These are phyloP conservation scores for Russula brevipes DNA, from an alignment of 768 basidiomycete species.

Conservation along the genomic window DNA sequence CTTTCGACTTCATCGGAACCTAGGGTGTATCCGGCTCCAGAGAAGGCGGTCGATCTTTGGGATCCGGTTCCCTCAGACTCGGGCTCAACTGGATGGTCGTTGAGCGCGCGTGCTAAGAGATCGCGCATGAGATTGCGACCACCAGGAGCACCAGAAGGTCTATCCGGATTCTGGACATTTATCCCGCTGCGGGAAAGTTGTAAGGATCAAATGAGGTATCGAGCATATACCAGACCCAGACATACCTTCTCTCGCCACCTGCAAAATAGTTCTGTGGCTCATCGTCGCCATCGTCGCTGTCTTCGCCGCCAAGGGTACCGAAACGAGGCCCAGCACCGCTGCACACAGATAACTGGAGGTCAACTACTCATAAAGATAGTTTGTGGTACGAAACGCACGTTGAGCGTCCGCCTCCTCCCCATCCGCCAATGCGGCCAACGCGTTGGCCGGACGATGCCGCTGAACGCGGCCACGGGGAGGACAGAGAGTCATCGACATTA, in stretches of 20 bases:
- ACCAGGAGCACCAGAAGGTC: slow-evolving; percentile 42
- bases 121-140: slow-evolving; percentile 62
- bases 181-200: slow-evolving; percentile 56
- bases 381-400: slow-evolving; percentile 1
- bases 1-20: slow-evolving; percentile 90
- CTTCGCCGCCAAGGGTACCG: slow-evolving; percentile 45
- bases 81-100: slow-evolving; percentile 40
- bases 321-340: slow-evolving; percentile 27
- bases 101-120: slow-evolving; percentile 73
- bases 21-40: slow-evolving; percentile 74
- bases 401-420: slow-evolving; percentile 21
- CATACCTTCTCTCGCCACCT: slow-evolving; percentile 89
- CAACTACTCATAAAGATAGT: background rate
- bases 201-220: background rate
- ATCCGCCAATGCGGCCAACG: slow-evolving; percentile 29
- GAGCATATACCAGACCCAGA: background rate
- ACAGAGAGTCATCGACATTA: background rate
- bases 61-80: slow-evolving; percentile 14
- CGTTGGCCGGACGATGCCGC: slow-evolving; percentile 12
- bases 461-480: slow-evolving; percentile 16
- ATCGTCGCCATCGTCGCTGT: slow-evolving; percentile 42
- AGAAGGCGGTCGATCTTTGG: slow-evolving; percentile 40
- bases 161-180: slow-evolving; percentile 79
- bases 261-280: slow-evolving; percentile 69
- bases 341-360: background rate